Base-by-base conservation (phyloP, 345 rosid genomes). In the Boechera retrofracta region DNA sequence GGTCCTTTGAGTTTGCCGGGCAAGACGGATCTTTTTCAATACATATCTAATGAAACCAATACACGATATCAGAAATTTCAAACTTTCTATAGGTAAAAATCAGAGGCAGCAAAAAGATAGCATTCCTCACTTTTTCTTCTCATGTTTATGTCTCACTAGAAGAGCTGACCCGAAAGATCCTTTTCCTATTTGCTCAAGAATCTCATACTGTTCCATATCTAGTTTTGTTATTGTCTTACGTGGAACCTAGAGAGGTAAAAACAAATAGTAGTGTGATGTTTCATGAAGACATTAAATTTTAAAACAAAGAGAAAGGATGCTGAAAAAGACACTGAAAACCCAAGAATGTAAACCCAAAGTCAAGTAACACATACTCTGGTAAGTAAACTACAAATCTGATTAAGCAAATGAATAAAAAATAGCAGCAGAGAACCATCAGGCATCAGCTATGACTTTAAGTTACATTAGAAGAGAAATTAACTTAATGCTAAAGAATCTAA, bases 161-260 rank as follows among this genome's bases (percentile, higher is more conserved):
- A 90, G 91, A 75, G 96, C 98, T 42, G 98, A 90, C 70, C 98
- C 94, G 38, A 92, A 90, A 56, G 96, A 92, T 48, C 98, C 94
- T 82, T 89, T 92, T 35, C 98, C 98, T 29, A 90, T 89, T 80
- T 90, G 93, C 89, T 92, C 96, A 10, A 90, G 85, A 75, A 90
- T 74, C 75, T 92, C 98, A 58, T 92, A 92, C 47, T 90, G 91
- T 73, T 92, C 98, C 98, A 92, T 90, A 28, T 53, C 53, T 56
- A 56, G 10, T 18, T 69, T 69, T 39, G 10, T 70, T 26, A 36
- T 13, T 15, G 7, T 48, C 33, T 35, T 29, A 55, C 52, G 54
- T 55, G 63, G 3, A 56, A 29, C 58, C 21, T 33, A 53, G 29
- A 55, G 15, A 55, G 16, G 18, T 55, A 38, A n/a, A 16, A 10